Conservation (phyloP, 805 yeast species). For the Lipomyces yamadae region DNA sequence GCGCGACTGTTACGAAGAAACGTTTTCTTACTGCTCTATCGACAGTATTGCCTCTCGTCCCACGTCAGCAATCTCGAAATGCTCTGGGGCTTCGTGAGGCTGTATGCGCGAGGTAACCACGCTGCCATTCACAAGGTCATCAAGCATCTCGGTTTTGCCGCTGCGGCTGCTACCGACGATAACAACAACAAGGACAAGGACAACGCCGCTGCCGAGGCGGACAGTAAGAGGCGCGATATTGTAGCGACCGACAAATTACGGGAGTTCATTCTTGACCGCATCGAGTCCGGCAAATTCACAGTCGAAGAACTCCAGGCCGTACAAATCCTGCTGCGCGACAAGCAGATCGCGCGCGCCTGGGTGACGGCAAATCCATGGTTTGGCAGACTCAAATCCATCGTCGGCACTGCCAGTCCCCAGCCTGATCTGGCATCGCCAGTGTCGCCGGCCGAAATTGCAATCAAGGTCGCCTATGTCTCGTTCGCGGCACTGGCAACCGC, state of each 20-base stretch:
- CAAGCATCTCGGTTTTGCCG: constrained; percentile 16
- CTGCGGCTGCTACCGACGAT: not conserved
- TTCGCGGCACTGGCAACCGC: constrained; percentile 15
- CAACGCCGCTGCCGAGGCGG: not conserved
- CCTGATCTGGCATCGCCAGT: not conserved
- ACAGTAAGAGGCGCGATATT: not conserved
- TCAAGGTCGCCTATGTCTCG: constrained; percentile 28
- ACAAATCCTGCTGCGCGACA: constrained; percentile 19
- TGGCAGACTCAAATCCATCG: constrained; percentile 9
- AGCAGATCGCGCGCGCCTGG: constrained; percentile 20
- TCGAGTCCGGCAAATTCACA: constrained; percentile 14
- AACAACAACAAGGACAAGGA: not conserved
- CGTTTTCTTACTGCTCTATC: constrained; percentile 25
- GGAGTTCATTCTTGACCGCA: constrained; percentile 17
- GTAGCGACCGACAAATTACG: constrained; percentile 8
- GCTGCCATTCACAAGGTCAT: constrained; percentile 9
- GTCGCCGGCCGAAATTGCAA: constrained; percentile 27
- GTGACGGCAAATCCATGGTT: constrained; percentile 15
- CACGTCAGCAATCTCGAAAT: constrained; percentile 26
- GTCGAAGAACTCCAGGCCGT: constrained; percentile 24
- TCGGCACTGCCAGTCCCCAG: constrained; percentile 1
- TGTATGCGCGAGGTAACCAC: constrained; percentile 24
- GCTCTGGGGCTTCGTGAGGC: constrained; percentile 34
- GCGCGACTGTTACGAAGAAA: constrained; percentile 12
- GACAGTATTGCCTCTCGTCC: constrained; percentile 20